phyloP scores from a whole-genome alignment of 1,139 yeast species.

The Kodamaea alishanica region DNA sequence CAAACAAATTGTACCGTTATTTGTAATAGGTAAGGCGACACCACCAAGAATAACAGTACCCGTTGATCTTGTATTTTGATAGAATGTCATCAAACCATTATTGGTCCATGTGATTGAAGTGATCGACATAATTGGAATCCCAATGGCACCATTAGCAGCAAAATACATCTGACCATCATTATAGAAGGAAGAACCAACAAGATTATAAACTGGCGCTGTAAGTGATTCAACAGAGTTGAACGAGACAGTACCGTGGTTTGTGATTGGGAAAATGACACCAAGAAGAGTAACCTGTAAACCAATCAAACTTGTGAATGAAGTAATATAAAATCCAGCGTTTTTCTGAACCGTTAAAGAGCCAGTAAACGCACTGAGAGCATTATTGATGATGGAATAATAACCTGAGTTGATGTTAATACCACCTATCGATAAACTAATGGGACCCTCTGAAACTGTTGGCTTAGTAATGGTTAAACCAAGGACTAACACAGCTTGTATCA shows the following conservation, averaged over 20 bases:
- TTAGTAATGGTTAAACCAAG: constrained; percentile 6
- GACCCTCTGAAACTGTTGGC: constrained; percentile 12
- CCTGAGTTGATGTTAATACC: constrained; percentile 26
- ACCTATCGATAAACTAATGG: constrained; percentile 20
- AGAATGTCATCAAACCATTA: constrained; percentile 25
- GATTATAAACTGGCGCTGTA: constrained; percentile 18
- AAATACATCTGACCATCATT: constrained; percentile 30
- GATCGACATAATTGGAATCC: constrained; percentile 20
- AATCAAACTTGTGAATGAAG: constrained; percentile 10
- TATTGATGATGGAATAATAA: constrained; percentile 33
- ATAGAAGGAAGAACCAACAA: constrained; percentile 19
- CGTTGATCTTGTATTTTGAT: constrained; percentile 18
- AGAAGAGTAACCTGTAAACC: constrained; percentile 9
- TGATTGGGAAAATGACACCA: constrained; percentile 9
- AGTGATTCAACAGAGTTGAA: constrained; percentile 13
- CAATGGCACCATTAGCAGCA: constrained; percentile 22
- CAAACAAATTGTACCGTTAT: constrained; percentile 16
- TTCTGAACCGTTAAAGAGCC: constrained; percentile 24
- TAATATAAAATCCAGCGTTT: constrained; percentile 25
- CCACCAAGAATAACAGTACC: constrained; percentile 22
- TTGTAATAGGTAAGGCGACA: constrained; percentile 16
- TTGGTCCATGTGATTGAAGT: constrained; percentile 24
- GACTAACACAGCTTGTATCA: constrained; percentile 5
- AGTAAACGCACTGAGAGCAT: constrained; percentile 21
- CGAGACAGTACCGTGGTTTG: constrained; percentile 14